Conservation (phyloP, 768 basidiomycete genomes). For the Agaricus blazei region DNA sequence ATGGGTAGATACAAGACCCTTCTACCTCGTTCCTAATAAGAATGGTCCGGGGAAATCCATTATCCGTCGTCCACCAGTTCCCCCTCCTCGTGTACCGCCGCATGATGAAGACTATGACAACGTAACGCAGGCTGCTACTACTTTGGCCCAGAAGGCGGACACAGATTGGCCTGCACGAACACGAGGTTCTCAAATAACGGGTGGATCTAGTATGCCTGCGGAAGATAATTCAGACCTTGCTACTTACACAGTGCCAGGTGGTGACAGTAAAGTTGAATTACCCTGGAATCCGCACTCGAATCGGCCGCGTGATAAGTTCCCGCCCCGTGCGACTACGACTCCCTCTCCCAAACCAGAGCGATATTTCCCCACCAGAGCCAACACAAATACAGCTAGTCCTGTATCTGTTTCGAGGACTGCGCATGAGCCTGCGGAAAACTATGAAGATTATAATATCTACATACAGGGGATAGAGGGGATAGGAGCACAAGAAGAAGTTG, state of each 20-base stretch:
- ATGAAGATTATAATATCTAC: slow-evolving; percentile 29
- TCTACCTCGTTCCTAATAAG: slow-evolving; percentile 36
- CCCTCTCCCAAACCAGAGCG: not conserved
- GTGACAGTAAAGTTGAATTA: slow-evolving; percentile 7
- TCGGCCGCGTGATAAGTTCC: slow-evolving; percentile 3
- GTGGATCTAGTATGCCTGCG: slow-evolving; percentile 22
- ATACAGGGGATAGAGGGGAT: slow-evolving; percentile 27
- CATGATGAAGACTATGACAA: slow-evolving; percentile 36
- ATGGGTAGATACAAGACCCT: slow-evolving; percentile 27
- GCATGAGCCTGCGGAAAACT: slow-evolving; percentile 24
- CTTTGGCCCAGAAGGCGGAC: slow-evolving; percentile 20
- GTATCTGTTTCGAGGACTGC: slow-evolving; percentile 6
- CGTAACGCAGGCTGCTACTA: slow-evolving; percentile 21
- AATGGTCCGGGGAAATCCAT: slow-evolving; percentile 30
- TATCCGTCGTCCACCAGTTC: slow-evolving; percentile 31
- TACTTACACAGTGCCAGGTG: slow-evolving; percentile 18
- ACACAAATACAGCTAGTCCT: slow-evolving; percentile 11
- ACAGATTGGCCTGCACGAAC: slow-evolving; percentile 17
- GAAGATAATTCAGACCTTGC: slow-evolving; percentile 36
- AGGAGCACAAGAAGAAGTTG: slow-evolving; percentile 12
- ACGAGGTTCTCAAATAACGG: slow-evolving; percentile 14
- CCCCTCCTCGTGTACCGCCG: slow-evolving; percentile 29
- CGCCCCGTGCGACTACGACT: slow-evolving; percentile 1
- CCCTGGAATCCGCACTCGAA: slow-evolving; percentile 6
- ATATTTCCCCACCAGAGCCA: slow-evolving; percentile 7